These are phyloP conservation scores for Saccharum officinarum DNA, from an alignment of 176 grass and related monocot species.

Conservation along the genomic window DNA sequence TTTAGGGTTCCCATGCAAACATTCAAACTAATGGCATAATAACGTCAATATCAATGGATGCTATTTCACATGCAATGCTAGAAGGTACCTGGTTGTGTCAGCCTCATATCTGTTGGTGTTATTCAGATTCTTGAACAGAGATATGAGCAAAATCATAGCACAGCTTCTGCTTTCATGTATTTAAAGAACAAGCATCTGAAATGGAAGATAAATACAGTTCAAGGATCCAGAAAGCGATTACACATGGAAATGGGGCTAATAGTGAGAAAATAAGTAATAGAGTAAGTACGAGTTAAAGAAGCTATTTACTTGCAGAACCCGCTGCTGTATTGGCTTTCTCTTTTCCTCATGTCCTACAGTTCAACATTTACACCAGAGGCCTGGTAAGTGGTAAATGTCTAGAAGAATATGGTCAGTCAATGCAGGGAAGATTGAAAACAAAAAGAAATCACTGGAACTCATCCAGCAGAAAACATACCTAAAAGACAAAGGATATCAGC, in stretches of 20 bases:
- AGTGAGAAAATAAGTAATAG: neutral
- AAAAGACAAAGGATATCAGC: slow-evolving; percentile 17
- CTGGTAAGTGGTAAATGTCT: neutral
- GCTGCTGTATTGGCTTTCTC: slow-evolving; percentile 11
- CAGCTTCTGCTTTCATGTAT: neutral
- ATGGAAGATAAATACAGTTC: neutral
- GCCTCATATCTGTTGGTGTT: slow-evolving; percentile 8
- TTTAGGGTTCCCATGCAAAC: neutral
- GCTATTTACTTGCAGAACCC: slow-evolving; percentile 24
- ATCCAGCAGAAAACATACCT: neutral
- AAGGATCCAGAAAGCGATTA: neutral
- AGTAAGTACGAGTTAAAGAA: slow-evolving; percentile 4
- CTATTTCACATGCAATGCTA: neutral
- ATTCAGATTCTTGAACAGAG: slow-evolving; percentile 1
- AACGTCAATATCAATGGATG: neutral
- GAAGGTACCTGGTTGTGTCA: neutral
- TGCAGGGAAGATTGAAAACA: neutral
- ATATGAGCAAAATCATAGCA: neutral
- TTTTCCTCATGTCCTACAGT: neutral
- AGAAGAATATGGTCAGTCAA: neutral
- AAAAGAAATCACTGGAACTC: slow-evolving; percentile 19
- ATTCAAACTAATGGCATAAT: slow-evolving; percentile 6
- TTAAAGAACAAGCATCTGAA: slow-evolving; percentile 20
- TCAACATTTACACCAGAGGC: neutral
- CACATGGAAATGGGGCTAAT: slow-evolving; percentile 9